Evolutionary conservation across 2,329 filamentous ascomycete genomes (phyloP).

Genomic region (Sporothrix schenckii): DNA sequence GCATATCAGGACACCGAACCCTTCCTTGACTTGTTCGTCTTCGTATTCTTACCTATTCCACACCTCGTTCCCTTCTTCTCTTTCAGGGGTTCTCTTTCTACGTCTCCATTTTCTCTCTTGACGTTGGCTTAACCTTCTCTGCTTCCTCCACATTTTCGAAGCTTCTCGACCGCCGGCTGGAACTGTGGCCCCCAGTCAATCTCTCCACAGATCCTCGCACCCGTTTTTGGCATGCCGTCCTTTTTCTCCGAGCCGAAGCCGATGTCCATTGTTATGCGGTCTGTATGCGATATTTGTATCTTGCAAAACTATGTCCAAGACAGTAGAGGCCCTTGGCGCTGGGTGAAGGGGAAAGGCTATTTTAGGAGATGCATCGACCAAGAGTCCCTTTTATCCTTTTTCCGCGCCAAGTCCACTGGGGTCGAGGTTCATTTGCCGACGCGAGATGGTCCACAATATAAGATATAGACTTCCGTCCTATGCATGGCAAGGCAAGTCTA

Average conservation of each 20-base stretch:
- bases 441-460: slow-evolving; percentile 4
- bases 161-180: background rate
- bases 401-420: slow-evolving; percentile 22
- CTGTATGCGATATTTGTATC: slow-evolving; percentile 4
- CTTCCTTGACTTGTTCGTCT: background rate
- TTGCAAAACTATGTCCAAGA: background rate
- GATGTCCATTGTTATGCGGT: slow-evolving; percentile 5
- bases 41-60: background rate
- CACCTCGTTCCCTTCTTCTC: background rate
- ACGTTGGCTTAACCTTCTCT: background rate
- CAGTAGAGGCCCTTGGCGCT: background rate
- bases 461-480: background rate
- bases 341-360: background rate
- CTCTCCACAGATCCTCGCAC: background rate
- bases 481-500: no score
- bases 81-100: background rate
- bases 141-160: background rate
- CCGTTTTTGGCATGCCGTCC: background rate
- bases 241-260: slow-evolving; percentile 20
- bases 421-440: slow-evolving; percentile 20
- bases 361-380: background rate
- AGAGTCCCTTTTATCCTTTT: background rate
- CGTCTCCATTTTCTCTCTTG: no score
- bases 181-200: background rate
- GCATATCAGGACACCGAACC: background rate